These are phyloP conservation scores for Coniferiporia weirii DNA, from an alignment of 1,284 basidiomycete genomes.

Conservation along the genomic window DNA sequence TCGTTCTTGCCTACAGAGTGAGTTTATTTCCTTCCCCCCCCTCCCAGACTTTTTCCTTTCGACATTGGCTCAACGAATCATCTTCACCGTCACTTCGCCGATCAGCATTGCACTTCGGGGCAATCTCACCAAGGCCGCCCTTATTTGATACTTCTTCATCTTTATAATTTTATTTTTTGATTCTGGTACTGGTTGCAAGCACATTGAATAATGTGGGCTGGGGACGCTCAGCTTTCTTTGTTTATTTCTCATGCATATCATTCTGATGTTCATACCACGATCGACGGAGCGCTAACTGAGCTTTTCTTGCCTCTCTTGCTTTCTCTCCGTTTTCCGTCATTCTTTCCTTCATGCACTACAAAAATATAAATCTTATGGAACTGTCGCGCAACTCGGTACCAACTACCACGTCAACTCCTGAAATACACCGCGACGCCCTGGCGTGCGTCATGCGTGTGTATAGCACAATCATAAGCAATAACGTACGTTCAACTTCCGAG, in stretches of 20 bases:
- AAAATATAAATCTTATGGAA: background rate
- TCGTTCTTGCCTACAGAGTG: slow-evolving; percentile 50
- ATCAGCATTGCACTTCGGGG: slow-evolving; percentile 40
- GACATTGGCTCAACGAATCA: slow-evolving; percentile 20
- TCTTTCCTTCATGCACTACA: background rate
- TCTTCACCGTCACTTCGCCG: slow-evolving; percentile 20
- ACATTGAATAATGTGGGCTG: slow-evolving; percentile 7
- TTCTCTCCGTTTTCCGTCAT: background rate
- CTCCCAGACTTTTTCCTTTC: slow-evolving; percentile 22
- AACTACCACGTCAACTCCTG: background rate
- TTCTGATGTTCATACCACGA: slow-evolving; percentile 21
- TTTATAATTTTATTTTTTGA: slow-evolving; percentile 13
- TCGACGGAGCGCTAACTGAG: slow-evolving; percentile 23
- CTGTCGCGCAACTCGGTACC: background rate
- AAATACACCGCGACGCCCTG: background rate
- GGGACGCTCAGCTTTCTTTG: slow-evolving; percentile 6
- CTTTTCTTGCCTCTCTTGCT: slow-evolving; percentile 12
- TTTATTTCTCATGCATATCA: slow-evolving; percentile 20
- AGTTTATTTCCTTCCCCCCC: slow-evolving; percentile 43
- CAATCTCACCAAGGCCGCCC: slow-evolving; percentile 40
- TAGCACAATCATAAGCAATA: slow-evolving; percentile 63
- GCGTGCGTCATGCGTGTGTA: background rate
- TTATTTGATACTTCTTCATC: slow-evolving; percentile 31
- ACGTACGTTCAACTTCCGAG: slow-evolving; percentile 42
- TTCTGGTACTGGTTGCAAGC: slow-evolving; percentile 16